A percentile compares a stretch with the other conserved stretches of the same genome.
phyloP scores from a whole-genome alignment of 495 filamentous ascomycete genomes.

The Pyrenula aspistea region DNA sequence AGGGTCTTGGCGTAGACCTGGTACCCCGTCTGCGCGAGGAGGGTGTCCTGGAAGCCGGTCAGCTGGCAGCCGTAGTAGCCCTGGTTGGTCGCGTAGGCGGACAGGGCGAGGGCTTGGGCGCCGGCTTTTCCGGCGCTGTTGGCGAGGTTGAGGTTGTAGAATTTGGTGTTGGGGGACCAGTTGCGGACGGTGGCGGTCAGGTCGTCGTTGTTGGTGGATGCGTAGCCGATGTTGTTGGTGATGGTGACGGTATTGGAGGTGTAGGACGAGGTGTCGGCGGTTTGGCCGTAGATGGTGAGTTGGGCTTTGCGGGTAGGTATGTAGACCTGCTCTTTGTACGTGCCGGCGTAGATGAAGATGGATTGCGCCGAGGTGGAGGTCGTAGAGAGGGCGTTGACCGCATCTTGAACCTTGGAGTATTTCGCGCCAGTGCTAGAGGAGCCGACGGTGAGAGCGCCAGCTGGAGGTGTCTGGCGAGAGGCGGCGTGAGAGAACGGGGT shows the following conservation, averaged over 20 bases:
- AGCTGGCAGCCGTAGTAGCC: constrained; percentile 49
- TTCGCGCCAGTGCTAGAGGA: background rate
- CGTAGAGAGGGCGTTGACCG: constrained; percentile 40
- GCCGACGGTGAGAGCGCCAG: background rate
- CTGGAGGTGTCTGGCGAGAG: background rate
- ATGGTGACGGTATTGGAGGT: constrained; percentile 47
- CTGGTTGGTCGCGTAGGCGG: constrained; percentile 34
- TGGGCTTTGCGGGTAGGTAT: constrained; percentile 30
- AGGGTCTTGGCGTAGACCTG: constrained; percentile 44
- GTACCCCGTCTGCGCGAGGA: constrained; percentile 43
- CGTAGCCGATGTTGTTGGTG: constrained; percentile 29
- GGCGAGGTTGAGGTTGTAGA: constrained; percentile 52
- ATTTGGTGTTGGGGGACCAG: constrained; percentile 30
- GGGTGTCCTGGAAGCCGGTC: constrained; percentile 49
- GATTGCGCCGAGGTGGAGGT: constrained; percentile 34
- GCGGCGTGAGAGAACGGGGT: background rate
- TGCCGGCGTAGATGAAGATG: constrained; percentile 50
- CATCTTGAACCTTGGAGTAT: constrained; percentile 33
- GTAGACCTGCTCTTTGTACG: constrained; percentile 48
- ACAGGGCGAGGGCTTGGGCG: constrained; percentile 47
- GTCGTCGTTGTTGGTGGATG: constrained; percentile 25
- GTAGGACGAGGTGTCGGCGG: constrained; percentile 42
- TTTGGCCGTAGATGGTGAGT: constrained; percentile 51
- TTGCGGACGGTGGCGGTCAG: constrained; percentile 41
- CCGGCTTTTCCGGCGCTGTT: constrained; percentile 41